Percentiles rank a stretch among this genome's conserved stretches.
Conservation (phyloP, 75 land plant species). For the Selaginella moellendorffii region DNA sequence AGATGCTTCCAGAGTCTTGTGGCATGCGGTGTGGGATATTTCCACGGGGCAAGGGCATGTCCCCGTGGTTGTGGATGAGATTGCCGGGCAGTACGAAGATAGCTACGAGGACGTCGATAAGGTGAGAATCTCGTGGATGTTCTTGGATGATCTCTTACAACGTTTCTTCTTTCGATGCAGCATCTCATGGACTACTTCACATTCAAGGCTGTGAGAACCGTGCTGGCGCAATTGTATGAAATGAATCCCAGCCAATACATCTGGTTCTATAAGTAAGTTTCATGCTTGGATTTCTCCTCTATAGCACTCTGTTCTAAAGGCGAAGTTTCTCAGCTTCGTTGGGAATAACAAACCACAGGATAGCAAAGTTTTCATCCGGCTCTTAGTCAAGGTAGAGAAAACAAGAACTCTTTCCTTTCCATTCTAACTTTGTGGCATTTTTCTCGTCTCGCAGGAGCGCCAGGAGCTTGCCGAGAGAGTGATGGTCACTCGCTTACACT, state of each 20-base stretch:
- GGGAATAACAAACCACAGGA: conserved; percentile 58
- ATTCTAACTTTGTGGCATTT: conserved; percentile 1
- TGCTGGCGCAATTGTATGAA: conserved; percentile 85
- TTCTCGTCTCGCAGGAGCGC: conserved; percentile 45
- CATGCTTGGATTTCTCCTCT: conserved; percentile 1
- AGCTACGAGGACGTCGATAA: conserved; percentile 60
- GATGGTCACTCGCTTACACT: conserved; percentile 86
- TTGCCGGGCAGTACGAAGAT: conserved; percentile 85
- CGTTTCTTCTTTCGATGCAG: conserved; percentile 69
- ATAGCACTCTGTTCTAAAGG: neutral
- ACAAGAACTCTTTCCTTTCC: neutral
- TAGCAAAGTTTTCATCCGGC: conserved; percentile 61
- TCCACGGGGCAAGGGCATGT: no score
- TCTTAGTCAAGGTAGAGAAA: conserved; percentile 61
- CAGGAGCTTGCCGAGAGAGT: conserved; percentile 96
- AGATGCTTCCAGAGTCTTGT: no score
- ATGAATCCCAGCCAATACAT: conserved; percentile 85
- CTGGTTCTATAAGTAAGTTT: conserved; percentile 91
- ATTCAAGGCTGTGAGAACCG: conserved; percentile 82
- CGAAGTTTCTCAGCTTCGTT: conserved; percentile 41
- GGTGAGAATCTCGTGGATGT: conserved; percentile 32
- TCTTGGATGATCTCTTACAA: no score
- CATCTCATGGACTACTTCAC: conserved; percentile 85
- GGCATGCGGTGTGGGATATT: no score
- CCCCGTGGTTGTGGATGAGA: conserved; percentile 33